Conservation (phyloP, 2,329 filamentous ascomycete species). For the Coniochaeta sp. region DNA sequence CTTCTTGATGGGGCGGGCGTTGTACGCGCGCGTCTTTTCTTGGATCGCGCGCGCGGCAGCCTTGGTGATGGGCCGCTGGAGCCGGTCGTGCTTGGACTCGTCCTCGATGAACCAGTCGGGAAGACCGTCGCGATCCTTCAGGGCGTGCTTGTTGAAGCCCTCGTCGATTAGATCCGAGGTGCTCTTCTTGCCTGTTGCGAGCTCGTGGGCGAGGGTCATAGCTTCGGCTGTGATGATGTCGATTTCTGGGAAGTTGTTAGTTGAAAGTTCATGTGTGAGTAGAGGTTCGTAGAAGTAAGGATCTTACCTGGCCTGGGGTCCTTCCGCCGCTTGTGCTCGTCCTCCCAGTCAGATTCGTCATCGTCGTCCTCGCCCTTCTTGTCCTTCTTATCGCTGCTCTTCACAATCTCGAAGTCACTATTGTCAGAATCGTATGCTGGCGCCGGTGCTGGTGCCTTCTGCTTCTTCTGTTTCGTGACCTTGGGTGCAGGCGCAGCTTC, state of each 20-base stretch:
- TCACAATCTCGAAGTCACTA: slow-evolving; percentile 21
- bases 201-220: slow-evolving; percentile 91
- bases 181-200: slow-evolving; percentile 79
- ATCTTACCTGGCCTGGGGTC: slow-evolving; percentile 58
- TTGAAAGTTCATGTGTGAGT: slow-evolving; percentile 5
- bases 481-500: slow-evolving; percentile 20
- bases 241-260: slow-evolving; percentile 55
- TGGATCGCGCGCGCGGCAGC: slow-evolving; percentile 87
- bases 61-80: slow-evolving; percentile 83
- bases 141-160: slow-evolving; percentile 85
- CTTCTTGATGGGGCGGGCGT: slow-evolving; percentile 98
- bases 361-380: slow-evolving; percentile 26
- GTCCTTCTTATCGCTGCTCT: too few relatives aligned
- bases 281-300: slow-evolving; percentile 13
- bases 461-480: slow-evolving; percentile 19
- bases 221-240: slow-evolving; percentile 99
- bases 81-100: slow-evolving; percentile 74
- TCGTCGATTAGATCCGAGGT: slow-evolving; percentile 80
- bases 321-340: slow-evolving; percentile 53
- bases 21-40: slow-evolving; percentile 86
- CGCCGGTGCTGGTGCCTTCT: slow-evolving; percentile 5
- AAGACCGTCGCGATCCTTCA: slow-evolving; percentile 84
- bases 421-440: slow-evolving; percentile 23
- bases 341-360: slow-evolving; percentile 51
- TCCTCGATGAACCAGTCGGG: slow-evolving; percentile 99